Evolutionary conservation across 1,284 basidiomycete species (phyloP).

Genomic region (Microbotryomycetes sp.): DNA sequence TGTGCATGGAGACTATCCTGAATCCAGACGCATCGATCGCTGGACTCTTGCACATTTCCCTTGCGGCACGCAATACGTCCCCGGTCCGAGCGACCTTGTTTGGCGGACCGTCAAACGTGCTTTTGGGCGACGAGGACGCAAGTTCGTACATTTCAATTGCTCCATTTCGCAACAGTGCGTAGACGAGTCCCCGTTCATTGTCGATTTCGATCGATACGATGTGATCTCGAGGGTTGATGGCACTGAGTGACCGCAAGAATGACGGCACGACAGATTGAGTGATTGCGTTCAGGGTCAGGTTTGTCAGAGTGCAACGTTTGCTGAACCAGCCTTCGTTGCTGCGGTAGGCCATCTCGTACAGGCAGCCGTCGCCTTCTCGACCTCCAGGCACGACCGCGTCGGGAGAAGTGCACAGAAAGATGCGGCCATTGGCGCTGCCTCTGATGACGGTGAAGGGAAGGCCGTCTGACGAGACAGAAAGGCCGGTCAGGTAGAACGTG

Average conservation of each 20-base stretch:
- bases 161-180: conserved; percentile 62
- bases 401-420: conserved; percentile 62
- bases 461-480: conserved; percentile 63
- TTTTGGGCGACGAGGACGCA: conserved; percentile 9
- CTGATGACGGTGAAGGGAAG: conserved; percentile 69
- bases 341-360: conserved; percentile 92
- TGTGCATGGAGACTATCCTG: conserved; percentile 40
- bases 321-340: conserved; percentile 89
- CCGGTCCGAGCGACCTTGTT: conserved; percentile 13
- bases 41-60: neutral
- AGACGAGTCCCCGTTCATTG: conserved; percentile 58
- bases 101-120: conserved; percentile 18
- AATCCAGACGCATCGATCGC: conserved; percentile 14
- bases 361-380: conserved; percentile 67
- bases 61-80: conserved; percentile 17
- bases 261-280: conserved; percentile 38
- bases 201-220: conserved; percentile 63
- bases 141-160: conserved; percentile 53
- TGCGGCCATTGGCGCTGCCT: conserved; percentile 71
- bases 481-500: conserved; percentile 84
- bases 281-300: conserved; percentile 40
- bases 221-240: conserved; percentile 52
- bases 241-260: conserved; percentile 33
- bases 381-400: conserved; percentile 18
- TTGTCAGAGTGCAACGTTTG: conserved; percentile 63